These are phyloP conservation scores for Lasiodiplodia sp. DNA, from an alignment of 2,329 filamentous ascomycete genomes.

Conservation along the genomic window DNA sequence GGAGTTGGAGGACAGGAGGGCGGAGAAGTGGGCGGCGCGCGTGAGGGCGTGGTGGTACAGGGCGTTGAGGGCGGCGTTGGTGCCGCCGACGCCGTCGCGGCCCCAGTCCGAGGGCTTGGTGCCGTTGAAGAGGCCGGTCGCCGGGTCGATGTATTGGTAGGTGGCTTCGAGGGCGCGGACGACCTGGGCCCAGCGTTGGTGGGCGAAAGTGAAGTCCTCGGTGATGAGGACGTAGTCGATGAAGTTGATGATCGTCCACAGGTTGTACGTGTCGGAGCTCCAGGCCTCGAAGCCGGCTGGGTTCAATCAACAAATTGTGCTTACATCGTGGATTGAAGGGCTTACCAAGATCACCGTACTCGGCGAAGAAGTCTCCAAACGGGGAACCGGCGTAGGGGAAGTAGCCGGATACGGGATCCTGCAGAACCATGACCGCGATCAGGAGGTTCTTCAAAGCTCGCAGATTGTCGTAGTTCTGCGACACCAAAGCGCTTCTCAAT, in stretches of 20 bases:
- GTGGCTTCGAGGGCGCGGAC: slow-evolving; percentile 9
- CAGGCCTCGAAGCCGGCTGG: slow-evolving; percentile 36
- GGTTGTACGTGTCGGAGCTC: slow-evolving; percentile 47
- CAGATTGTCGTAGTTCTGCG: slow-evolving; percentile 55
- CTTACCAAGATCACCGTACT: slow-evolving; percentile 10
- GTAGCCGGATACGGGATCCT: slow-evolving; percentile 28
- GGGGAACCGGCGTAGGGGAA: slow-evolving; percentile 51
- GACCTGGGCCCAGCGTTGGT: not conserved
- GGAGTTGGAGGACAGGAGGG: not conserved
- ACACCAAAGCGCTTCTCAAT: slow-evolving; percentile 41
- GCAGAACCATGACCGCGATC: not conserved
- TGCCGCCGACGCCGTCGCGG: not conserved
- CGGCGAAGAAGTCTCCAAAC: slow-evolving; percentile 31
- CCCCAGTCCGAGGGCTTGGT: not conserved
- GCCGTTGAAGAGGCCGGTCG: slow-evolving; percentile 2
- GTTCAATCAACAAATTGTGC: not conserved
- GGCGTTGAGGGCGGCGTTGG: slow-evolving; percentile 40
- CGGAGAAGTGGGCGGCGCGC: not conserved
- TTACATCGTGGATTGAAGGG: not conserved
- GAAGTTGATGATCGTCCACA: slow-evolving; percentile 65
- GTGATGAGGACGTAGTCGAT: slow-evolving; percentile 66
- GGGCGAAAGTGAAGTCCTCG: slow-evolving; percentile 48
- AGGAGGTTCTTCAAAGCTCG: slow-evolving; percentile 27
- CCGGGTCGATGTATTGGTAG: slow-evolving; percentile 7
- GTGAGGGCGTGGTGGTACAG: slow-evolving; percentile 42